A percentile compares a stretch with the other conserved stretches of the same genome.
Evolutionary conservation across 345 rosid genomes (phyloP).

Genomic region (Hibiscus tridactylites): DNA sequence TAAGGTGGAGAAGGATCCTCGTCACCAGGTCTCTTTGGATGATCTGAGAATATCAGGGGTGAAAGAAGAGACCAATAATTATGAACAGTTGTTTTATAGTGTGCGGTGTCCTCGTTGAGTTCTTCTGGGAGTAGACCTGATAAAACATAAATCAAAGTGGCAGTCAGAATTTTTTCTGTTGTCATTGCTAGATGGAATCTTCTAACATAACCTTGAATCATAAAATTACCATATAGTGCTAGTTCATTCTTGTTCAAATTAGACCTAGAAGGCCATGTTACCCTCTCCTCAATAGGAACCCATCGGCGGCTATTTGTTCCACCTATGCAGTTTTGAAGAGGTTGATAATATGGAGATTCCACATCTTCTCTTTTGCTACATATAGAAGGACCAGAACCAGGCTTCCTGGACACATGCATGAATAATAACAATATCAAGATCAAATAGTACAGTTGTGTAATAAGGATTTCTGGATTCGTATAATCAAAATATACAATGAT

Average conservation of each 20-base stretch:
- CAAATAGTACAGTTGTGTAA: constrained; percentile 9
- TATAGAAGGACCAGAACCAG: constrained; percentile 65
- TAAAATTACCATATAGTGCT: constrained; percentile 59
- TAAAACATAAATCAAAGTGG: constrained; percentile 2
- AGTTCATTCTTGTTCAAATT: constrained; percentile 65
- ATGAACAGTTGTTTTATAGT: constrained; percentile 47
- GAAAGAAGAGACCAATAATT: constrained; percentile 96
- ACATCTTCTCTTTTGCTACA: constrained; percentile 75
- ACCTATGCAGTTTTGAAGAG: constrained; percentile 76
- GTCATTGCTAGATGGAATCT: background rate
- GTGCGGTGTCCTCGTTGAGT: constrained; percentile 50
- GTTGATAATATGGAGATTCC: constrained; percentile 84
- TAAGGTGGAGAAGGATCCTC: constrained; percentile 98
- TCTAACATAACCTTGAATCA: background rate
- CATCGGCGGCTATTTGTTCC: constrained; percentile 81
- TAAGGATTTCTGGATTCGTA: background rate
- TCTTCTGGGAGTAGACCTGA: constrained; percentile 69
- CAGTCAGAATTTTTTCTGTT: background rate
- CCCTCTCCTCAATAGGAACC: constrained; percentile 71
- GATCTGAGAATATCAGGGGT: constrained; percentile 96
- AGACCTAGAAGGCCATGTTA: constrained; percentile 82
- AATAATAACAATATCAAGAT: constrained; percentile 16
- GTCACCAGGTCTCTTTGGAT: constrained; percentile 98
- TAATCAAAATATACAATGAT: background rate
- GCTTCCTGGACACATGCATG: constrained; percentile 43